These are phyloP conservation scores for Rosa lucieae DNA, from an alignment of 306 rosid genomes.

Conservation along the genomic window DNA sequence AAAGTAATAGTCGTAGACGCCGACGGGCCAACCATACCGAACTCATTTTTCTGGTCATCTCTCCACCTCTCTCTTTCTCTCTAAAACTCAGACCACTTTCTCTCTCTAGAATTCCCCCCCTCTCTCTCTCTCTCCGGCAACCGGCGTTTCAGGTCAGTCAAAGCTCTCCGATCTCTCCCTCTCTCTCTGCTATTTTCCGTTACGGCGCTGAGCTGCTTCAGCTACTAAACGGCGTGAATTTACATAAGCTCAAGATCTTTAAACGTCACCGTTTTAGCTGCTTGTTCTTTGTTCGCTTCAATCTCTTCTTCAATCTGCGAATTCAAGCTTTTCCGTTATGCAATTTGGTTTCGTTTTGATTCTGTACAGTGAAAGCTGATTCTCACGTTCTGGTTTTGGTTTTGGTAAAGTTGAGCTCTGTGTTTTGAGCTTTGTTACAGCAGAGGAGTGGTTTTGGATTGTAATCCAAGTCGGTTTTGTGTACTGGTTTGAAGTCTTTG, in stretches of 20 bases:
- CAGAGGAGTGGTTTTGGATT: not conserved
- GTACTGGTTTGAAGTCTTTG: not conserved
- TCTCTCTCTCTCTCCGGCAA: constrained; percentile 33
- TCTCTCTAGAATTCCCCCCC: not conserved
- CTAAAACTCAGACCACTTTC: constrained; percentile 2
- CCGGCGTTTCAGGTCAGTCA: constrained; percentile 38
- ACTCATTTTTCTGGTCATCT: constrained; percentile 59
- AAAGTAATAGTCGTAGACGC: constrained; percentile 54
- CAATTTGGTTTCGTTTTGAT: not conserved
- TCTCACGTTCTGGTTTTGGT: not conserved
- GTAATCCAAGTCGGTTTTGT: not conserved
- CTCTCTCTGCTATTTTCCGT: constrained; percentile 19
- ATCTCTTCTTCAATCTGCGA: not conserved
- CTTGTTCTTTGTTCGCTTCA: not conserved
- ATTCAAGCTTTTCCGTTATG: not conserved
- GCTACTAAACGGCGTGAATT: not conserved
- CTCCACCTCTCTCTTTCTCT: constrained; percentile 20
- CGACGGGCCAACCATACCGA: constrained; percentile 90
- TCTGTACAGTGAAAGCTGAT: not conserved
- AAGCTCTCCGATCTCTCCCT: constrained; percentile 39
- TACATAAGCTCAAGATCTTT: not conserved
- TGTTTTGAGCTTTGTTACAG: not conserved
- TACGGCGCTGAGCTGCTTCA: constrained; percentile 19
- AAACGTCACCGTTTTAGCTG: not conserved
- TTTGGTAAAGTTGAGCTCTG: constrained; percentile 1